Evolutionary conservation across 495 filamentous ascomycete genomes (phyloP).

Genomic region (Talaromyces liani): DNA sequence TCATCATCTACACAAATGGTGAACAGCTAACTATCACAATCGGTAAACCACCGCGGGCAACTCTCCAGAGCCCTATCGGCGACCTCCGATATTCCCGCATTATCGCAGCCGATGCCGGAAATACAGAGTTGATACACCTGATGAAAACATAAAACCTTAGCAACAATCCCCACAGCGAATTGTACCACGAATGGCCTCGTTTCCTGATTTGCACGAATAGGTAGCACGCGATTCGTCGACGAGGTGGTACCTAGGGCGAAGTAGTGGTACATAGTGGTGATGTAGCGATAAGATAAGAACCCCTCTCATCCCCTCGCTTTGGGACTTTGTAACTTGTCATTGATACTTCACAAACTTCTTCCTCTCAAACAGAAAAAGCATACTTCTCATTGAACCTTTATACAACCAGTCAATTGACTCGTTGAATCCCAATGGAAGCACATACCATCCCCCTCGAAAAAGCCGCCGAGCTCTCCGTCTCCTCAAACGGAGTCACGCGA

Average conservation of each 20-base stretch:
- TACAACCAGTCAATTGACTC: not conserved
- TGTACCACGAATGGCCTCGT: not conserved
- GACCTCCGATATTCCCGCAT: not conserved
- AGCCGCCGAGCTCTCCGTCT: conserved; percentile 13
- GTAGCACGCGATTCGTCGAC: not conserved
- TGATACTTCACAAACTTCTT: not conserved
- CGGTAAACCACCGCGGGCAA: not conserved
- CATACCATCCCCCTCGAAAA: not conserved
- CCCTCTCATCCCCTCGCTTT: not conserved
- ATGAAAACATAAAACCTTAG: not conserved
- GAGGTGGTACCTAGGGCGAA: not conserved
- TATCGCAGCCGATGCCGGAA: not conserved
- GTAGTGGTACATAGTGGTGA: not conserved
- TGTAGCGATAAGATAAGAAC: conserved; percentile 2
- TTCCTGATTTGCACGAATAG: not conserved
- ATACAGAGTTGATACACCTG: not conserved
- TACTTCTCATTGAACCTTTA: not conserved
- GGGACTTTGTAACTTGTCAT: not conserved
- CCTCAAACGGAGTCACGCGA: conserved; percentile 22
- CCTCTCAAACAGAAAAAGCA: not conserved
- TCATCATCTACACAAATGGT: not conserved
- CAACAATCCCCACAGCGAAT: not conserved
- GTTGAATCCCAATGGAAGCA: not conserved
- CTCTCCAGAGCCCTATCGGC: not conserved
- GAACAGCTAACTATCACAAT: not conserved